phyloP scores from a whole-genome alignment of 345 rosid species.

The Viola odorata region DNA sequence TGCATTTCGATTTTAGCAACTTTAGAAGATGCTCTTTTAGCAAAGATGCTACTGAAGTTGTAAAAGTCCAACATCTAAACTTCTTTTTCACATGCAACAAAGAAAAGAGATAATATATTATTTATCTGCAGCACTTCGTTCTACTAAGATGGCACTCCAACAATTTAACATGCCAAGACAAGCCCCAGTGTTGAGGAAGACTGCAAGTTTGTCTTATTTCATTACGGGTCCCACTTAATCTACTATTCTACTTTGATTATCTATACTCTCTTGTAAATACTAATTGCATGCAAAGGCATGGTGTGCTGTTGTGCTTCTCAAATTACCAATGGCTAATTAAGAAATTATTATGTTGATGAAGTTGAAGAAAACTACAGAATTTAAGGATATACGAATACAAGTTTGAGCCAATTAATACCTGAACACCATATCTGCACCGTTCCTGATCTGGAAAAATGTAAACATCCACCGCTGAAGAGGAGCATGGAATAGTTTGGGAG shows the following conservation, averaged over 20 bases:
- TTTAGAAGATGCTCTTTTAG: too few species aligned
- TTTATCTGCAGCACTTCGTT: too few species aligned
- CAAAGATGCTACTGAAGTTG: too few species aligned
- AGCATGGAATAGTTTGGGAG: slow-evolving; percentile 74
- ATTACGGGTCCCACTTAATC: not conserved
- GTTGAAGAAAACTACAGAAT: not conserved
- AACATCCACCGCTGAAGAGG: slow-evolving; percentile 34
- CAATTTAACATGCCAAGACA: too few species aligned
- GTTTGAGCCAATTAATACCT: slow-evolving; percentile 42
- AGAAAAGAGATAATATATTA: too few species aligned
- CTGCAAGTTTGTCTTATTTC: not conserved
- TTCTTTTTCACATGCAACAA: too few species aligned
- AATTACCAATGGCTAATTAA: not conserved
- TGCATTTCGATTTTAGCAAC: too few species aligned
- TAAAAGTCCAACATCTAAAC: too few species aligned
- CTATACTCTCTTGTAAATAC: not conserved
- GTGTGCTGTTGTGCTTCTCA: not conserved
- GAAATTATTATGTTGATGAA: not conserved
- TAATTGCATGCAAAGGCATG: not conserved
- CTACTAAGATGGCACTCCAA: too few species aligned
- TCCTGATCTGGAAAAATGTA: slow-evolving; percentile 40
- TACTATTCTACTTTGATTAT: not conserved
- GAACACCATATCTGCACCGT: slow-evolving; percentile 28
- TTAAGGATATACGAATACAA: not conserved
- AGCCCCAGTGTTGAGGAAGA: too few species aligned